Evolutionary conservation across 192 early-diverging fungal genomes (phyloP).

Genomic region (Borealophlyctis nickersoniae): DNA sequence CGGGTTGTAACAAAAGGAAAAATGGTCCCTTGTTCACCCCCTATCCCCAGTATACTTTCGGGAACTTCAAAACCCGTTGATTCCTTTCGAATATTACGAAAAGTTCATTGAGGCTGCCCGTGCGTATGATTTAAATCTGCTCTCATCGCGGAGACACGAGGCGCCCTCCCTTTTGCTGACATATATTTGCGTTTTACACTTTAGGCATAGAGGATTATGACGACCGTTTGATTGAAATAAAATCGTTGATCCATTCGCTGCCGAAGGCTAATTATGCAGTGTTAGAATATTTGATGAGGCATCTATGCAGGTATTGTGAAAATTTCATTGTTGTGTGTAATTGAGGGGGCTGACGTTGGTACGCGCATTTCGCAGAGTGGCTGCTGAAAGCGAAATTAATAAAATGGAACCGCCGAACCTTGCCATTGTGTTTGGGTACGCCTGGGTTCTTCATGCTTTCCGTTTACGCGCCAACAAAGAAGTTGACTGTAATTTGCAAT

Average conservation of each 20-base stretch:
- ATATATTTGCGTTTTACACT: too few relatives aligned
- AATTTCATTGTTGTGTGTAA: background rate
- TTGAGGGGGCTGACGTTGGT: background rate
- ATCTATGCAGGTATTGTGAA: conserved; percentile 42
- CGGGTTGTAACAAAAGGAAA: too few relatives aligned
- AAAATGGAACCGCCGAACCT: conserved; percentile 62
- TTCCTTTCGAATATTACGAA: conserved; percentile 54
- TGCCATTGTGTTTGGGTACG: conserved; percentile 56
- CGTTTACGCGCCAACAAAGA: background rate
- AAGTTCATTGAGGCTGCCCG: conserved; percentile 49
- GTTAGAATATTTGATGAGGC: conserved; percentile 50
- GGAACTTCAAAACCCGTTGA: conserved; percentile 53
- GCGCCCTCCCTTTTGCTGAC: too few relatives aligned
- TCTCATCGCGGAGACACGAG: too few relatives aligned
- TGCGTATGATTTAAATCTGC: too few relatives aligned
- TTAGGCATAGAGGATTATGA: too few relatives aligned
- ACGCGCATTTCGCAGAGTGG: conserved; percentile 26
- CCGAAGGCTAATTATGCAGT: conserved; percentile 46
- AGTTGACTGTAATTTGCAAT: background rate
- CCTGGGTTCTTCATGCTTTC: background rate
- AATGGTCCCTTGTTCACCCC: too few relatives aligned
- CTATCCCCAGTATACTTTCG: conserved; percentile 51
- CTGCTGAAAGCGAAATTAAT: conserved; percentile 43
- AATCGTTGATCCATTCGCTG: conserved; percentile 60
- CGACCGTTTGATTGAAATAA: conserved; percentile 63